A percentile compares a stretch with the other conserved stretches of the same genome.
Conservation (phyloP, 768 basidiomycete species). For the Pisolithus orientalis region DNA sequence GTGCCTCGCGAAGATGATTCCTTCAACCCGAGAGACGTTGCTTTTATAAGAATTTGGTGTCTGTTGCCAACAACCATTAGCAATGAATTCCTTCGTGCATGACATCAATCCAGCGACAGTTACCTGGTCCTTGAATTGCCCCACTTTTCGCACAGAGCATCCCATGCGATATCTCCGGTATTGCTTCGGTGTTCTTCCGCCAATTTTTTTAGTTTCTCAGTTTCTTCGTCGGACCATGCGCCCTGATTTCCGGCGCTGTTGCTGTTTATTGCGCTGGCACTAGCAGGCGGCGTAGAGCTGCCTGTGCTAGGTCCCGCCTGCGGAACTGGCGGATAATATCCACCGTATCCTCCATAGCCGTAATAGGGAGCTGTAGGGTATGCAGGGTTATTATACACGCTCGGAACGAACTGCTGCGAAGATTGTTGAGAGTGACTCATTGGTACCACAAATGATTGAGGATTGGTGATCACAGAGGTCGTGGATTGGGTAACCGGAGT, state of each 20-base stretch:
- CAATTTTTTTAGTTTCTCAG: constrained; percentile 57
- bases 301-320: constrained; percentile 21
- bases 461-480: constrained; percentile 57
- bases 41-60: constrained; percentile 80
- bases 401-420: constrained; percentile 37
- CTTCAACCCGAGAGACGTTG: constrained; percentile 71
- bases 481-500: constrained; percentile 28
- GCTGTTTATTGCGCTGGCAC: constrained; percentile 15
- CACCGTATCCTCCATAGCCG: constrained; percentile 37
- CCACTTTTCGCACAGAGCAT: constrained; percentile 69
- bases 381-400: constrained; percentile 28
- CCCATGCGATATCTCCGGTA: constrained; percentile 62
- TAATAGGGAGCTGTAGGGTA: constrained; percentile 66
- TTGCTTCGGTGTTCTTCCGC: constrained; percentile 59
- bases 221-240: constrained; percentile 76
- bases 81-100: too few relatives aligned
- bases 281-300: constrained; percentile 20
- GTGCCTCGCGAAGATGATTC: constrained; percentile 60
- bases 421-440: constrained; percentile 50
- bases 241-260: constrained; percentile 51
- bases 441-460: constrained; percentile 67
- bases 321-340: constrained; percentile 27
- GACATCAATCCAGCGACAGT: constrained; percentile 8
- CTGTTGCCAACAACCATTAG: constrained; percentile 29
- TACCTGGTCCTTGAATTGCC: constrained; percentile 70